Conservation (phyloP, 345 rosid genomes). For the Eucalyptus guilfoylei region DNA sequence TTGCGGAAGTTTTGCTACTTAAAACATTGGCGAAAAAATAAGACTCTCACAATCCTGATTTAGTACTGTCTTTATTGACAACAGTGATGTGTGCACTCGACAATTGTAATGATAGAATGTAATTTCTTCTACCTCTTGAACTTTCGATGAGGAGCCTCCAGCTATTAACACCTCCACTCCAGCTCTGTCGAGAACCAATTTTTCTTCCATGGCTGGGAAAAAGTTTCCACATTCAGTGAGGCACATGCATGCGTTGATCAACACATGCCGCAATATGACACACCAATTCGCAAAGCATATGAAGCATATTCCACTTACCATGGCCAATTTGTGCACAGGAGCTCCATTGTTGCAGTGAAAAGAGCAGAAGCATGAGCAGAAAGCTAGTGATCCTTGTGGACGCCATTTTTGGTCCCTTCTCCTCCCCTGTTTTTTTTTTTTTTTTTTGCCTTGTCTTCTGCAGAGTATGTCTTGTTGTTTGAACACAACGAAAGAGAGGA, state of each 20-base stretch:
- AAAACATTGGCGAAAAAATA: not conserved
- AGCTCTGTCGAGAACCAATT: not conserved
- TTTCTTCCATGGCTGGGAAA: not conserved
- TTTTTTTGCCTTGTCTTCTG: not conserved
- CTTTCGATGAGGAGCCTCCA: not conserved
- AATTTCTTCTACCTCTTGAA: not conserved
- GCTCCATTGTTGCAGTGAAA: not conserved
- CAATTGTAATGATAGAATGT: not conserved
- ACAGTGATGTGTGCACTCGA: not conserved
- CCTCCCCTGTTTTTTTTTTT: not conserved
- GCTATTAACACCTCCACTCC: not conserved
- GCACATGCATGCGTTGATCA: not conserved
- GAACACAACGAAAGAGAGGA: not conserved
- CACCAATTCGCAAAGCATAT: too few relatives aligned
- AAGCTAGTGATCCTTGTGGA: constrained; percentile 5
- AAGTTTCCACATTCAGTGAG: not conserved
- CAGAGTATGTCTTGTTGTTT: not conserved
- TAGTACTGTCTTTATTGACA: not conserved
- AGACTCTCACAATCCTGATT: not conserved
- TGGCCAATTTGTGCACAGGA: not conserved
- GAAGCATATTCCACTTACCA: not conserved
- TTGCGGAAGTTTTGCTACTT: not conserved
- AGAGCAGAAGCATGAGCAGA: constrained; percentile 2
- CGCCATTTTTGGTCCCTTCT: constrained; percentile 4
- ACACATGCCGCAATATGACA: not conserved